A percentile compares a stretch with the other conserved stretches of the same genome.
These are phyloP conservation scores for Komagataella kurtzmanii DNA, from an alignment of 805 yeast species.

Conservation along the genomic window DNA sequence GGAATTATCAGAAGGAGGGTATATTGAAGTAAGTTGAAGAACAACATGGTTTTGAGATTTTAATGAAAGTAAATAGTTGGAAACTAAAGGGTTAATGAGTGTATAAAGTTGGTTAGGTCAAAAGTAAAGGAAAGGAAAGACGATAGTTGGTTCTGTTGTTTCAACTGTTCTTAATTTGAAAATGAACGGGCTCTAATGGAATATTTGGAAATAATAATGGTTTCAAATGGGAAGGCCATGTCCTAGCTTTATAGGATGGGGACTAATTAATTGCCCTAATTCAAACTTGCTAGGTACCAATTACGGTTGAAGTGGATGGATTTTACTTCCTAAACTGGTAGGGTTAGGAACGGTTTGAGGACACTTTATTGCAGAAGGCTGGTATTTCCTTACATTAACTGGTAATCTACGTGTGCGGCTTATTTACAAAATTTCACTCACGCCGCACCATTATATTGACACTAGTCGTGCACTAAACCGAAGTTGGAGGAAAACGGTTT, in stretches of 20 bases:
- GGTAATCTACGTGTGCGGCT: background rate
- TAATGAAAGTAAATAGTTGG: background rate
- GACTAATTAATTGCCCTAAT: background rate
- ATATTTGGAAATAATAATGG: too few relatives aligned
- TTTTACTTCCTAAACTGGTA: background rate
- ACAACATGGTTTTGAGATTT: background rate
- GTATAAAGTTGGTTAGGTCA: background rate
- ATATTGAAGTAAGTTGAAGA: background rate
- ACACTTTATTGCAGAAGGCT: background rate
- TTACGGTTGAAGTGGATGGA: background rate
- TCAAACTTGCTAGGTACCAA: background rate
- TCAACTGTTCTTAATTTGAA: background rate
- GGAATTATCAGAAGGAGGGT: background rate
- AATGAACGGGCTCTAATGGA: background rate
- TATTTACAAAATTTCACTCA: background rate
- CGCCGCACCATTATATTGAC: background rate
- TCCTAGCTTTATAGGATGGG: background rate
- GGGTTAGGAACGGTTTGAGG: background rate
- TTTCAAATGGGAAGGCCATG: background rate
- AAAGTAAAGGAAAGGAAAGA: background rate
- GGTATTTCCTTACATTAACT: background rate
- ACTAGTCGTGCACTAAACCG: background rate
- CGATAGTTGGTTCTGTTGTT: background rate
- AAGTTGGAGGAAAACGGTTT: background rate
- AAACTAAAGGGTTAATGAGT: background rate